Evolutionary conservation across 2,329 filamentous ascomycete genomes (phyloP).

Genomic region (Neoscytalidium dimidiatum): DNA sequence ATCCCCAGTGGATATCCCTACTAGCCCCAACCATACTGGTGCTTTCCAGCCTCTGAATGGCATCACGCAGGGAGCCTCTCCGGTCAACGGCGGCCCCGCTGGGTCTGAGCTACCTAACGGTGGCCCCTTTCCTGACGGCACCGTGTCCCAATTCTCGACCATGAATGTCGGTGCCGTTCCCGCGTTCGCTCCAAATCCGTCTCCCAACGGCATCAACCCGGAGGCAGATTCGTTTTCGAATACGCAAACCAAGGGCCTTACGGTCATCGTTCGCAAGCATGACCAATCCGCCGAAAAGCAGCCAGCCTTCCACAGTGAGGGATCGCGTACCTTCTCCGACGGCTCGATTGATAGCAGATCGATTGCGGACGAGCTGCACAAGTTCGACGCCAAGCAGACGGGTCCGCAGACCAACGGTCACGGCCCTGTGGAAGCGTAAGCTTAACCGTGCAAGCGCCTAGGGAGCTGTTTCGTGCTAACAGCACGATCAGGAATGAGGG

Average conservation of each 20-base stretch:
- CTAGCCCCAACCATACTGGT: not conserved
- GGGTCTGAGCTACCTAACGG: conserved; percentile 14
- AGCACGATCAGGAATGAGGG: conserved; percentile 25
- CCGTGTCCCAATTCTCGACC: conserved; percentile 5
- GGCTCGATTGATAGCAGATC: conserved; percentile 57
- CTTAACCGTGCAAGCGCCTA: conserved; percentile 17
- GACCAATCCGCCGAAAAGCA: conserved; percentile 34
- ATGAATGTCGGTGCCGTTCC: conserved; percentile 19
- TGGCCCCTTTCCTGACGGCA: conserved; percentile 6
- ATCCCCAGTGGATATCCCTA: conserved; percentile 3
- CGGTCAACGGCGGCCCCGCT: conserved; percentile 8
- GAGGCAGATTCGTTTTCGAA: conserved; percentile 53
- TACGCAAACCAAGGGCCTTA: conserved; percentile 54
- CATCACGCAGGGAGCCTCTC: conserved; percentile 7
- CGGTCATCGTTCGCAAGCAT: conserved; percentile 54
- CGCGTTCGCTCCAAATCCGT: conserved; percentile 24
- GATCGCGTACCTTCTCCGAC: conserved; percentile 56
- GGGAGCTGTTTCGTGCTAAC: conserved; percentile 27
- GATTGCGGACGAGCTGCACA: conserved; percentile 51
- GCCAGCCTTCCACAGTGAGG: conserved; percentile 42
- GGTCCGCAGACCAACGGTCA: conserved; percentile 39
- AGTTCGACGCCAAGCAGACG: conserved; percentile 40
- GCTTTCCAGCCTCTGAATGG: conserved; percentile 17
- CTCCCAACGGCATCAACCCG: conserved; percentile 31
- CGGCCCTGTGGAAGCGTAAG: conserved; percentile 34